These are phyloP conservation scores for Neurospora tetraspora DNA, from an alignment of 495 filamentous ascomycete genomes.

Conservation along the genomic window DNA sequence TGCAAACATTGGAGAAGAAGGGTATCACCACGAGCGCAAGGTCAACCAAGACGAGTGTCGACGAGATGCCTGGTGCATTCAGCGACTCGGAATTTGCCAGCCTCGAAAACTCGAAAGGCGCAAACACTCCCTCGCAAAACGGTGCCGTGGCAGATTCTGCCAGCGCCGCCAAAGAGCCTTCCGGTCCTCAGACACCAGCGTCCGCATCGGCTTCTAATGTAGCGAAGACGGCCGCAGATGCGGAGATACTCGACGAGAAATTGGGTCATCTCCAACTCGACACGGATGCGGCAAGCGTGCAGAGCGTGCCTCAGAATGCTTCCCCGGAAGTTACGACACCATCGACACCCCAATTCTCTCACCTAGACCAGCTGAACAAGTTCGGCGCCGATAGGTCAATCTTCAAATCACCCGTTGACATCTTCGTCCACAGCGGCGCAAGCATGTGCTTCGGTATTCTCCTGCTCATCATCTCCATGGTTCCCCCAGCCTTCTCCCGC, in stretches of 20 bases:
- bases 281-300: background rate
- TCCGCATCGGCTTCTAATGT: conserved; percentile 12
- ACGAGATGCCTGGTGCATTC: conserved; percentile 27
- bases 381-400: conserved; percentile 31
- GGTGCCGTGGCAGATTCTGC: conserved; percentile 18
- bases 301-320: background rate
- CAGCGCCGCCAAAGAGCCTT: conserved; percentile 20
- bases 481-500: conserved; percentile 79
- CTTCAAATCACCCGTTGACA: conserved; percentile 62
- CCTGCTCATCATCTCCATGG: conserved; percentile 74
- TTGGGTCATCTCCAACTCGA: conserved; percentile 6
- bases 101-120: conserved; percentile 5
- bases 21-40: background rate
- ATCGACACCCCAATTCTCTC: background rate
- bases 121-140: conserved; percentile 9
- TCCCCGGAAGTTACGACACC: background rate
- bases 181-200: conserved; percentile 20
- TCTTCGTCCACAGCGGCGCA: conserved; percentile 79
- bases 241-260: conserved; percentile 11
- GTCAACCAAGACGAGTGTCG: background rate
- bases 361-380: conserved; percentile 11
- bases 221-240: background rate
- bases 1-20: conserved; percentile 17
- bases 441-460: conserved; percentile 86
- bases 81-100: conserved; percentile 25